Percentiles rank a stretch among this genome's conserved stretches.
phyloP scores from a whole-genome alignment of 345 rosid genomes.

The Murraya paniculata region DNA sequence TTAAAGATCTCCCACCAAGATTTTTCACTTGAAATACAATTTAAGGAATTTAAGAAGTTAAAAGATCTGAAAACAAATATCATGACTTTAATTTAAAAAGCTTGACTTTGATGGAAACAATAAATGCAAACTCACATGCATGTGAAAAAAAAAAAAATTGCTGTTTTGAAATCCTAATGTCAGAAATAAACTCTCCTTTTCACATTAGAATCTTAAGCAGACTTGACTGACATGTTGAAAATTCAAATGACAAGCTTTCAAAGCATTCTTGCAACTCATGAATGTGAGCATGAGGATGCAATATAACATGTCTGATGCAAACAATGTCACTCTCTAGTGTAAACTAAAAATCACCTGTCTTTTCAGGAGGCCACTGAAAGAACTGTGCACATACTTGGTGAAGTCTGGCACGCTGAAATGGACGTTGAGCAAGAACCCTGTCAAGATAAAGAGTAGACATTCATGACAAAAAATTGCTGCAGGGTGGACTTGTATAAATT shows the following conservation, averaged over 20 bases:
- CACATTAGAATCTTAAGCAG: neutral
- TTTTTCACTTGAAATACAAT: neutral
- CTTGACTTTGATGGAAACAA: no score
- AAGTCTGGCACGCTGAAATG: conserved; percentile 55
- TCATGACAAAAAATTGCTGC: neutral
- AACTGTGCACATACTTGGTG: conserved; percentile 56
- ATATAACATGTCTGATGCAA: neutral
- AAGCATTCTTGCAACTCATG: neutral
- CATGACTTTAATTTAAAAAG: neutral
- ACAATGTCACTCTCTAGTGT: neutral
- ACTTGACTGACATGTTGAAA: neutral
- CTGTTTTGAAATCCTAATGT: neutral
- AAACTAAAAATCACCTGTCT: conserved; percentile 48
- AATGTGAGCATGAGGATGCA: neutral
- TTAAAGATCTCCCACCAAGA: neutral
- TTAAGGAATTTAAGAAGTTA: neutral
- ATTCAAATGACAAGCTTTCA: neutral
- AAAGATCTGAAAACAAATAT: neutral
- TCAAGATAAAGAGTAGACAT: conserved; percentile 2
- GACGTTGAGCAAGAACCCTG: conserved; percentile 61
- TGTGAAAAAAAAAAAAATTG: neutral
- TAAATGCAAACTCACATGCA: neutral
- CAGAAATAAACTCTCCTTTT: neutral
- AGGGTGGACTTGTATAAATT: neutral
- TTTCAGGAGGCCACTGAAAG: conserved; percentile 86